Evolutionary conservation across 1,284 basidiomycete species (phyloP), one percentile per base, ranked within the genome.

Genomic region (Cryptococcus sp.): DNA sequence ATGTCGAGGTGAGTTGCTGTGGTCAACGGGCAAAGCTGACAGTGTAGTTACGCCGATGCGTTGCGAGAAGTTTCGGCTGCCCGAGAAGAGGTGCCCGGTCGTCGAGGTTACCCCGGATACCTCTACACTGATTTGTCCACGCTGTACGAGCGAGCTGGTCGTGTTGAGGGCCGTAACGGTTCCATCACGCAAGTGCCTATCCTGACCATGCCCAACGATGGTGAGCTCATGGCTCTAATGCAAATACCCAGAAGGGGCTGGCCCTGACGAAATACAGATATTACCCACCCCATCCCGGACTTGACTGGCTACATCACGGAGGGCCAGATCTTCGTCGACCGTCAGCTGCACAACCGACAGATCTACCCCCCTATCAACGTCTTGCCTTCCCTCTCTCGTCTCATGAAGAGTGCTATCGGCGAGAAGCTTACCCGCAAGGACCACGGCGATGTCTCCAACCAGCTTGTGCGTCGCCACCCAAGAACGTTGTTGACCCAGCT

Each of bases 311-410:
- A 98, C 80, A 98, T 98, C 77, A 98, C 95, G 45, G 82, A 98
- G 82, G 96, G 96, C 52, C 96, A 98, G 80, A 97, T 99, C 79
- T 97, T 90, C 79, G 90, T 99, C 72, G 96, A 99, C 82, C 88
- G 95, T 67, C 77, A 79, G 60, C 68, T 76, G 15, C 57, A 73
- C 70, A 77, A 77, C 68, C 83, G 90, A 71, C 95, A 98, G 79
- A 95, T 98, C 77, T 98, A 98, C 81, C 96, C 96, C 44, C 96
- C 96, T 48, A 98, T 99, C 84, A 98, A 99, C 80, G 96, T 99
- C 61, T 83, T 99, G 46, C 96, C 96, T 52, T 98, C 96, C 60
- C 82, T 99, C 67, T 98, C 95, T 69, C 92, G 96, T 79, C 81
- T 99, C 73, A 99, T 99, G 96, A 99, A 99, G 86, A 91, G 88